phyloP scores from a whole-genome alignment of 2,329 filamentous ascomycete species.

The Coniochaeta sp. region DNA sequence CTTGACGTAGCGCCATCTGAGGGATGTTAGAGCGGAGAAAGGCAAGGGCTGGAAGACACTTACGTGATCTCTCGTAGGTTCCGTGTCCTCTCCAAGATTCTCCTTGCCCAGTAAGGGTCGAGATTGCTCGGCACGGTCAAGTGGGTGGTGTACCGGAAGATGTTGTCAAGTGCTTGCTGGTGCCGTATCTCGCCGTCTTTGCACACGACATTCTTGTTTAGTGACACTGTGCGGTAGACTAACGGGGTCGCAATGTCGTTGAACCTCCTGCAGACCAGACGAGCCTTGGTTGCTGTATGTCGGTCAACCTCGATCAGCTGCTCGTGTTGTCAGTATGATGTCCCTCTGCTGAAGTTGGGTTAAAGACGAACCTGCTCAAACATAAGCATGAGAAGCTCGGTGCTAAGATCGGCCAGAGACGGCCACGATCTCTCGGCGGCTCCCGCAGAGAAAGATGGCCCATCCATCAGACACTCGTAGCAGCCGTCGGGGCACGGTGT shows the following conservation, averaged over 20 bases:
- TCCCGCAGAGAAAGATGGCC: neutral
- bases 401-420: conserved; percentile 29
- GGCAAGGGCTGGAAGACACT: neutral
- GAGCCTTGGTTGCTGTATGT: conserved; percentile 23
- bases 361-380: conserved; percentile 28
- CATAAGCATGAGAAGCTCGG: conserved; percentile 35
- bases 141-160: conserved; percentile 31
- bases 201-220: conserved; percentile 30
- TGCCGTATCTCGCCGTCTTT: conserved; percentile 24
- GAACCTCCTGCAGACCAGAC: conserved; percentile 31
- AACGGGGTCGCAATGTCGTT: conserved; percentile 35
- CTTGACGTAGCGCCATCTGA: conserved; percentile 32
- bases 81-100: conserved; percentile 26
- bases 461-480: conserved; percentile 10
- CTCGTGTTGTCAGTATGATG: conserved; percentile 8
- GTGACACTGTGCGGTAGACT: conserved; percentile 28
- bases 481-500: neutral
- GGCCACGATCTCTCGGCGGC: neutral
- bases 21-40: neutral
- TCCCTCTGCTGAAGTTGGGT: neutral
- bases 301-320: conserved; percentile 32
- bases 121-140: conserved; percentile 27
- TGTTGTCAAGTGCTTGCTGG: conserved; percentile 24
- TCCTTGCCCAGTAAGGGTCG: conserved; percentile 26
- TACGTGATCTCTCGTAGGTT: conserved; percentile 34